These are phyloP conservation scores for Neurospora sp. DNA, from an alignment of 495 filamentous ascomycete genomes.

Conservation along the genomic window DNA sequence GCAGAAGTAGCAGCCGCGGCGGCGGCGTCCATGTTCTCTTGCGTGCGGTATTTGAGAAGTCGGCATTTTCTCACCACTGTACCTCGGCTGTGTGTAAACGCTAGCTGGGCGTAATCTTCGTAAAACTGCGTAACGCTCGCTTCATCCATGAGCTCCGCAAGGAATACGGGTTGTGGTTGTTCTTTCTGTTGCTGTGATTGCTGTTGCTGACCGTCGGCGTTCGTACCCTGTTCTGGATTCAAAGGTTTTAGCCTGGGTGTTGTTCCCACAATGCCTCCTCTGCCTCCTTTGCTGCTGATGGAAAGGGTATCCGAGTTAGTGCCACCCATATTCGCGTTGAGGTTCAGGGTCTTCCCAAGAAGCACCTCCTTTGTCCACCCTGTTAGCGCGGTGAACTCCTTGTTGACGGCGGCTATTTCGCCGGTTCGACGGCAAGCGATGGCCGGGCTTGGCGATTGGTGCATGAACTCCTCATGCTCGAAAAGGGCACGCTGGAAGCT, in stretches of 20 bases:
- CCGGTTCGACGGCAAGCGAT: conserved; percentile 87
- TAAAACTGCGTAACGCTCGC: conserved; percentile 90
- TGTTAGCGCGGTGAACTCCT: conserved; percentile 88
- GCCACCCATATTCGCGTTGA: conserved; percentile 67
- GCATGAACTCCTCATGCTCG: conserved; percentile 87
- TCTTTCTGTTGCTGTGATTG: not conserved
- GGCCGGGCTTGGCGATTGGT: conserved; percentile 75
- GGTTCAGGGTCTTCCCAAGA: conserved; percentile 75
- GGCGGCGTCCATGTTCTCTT: conserved; percentile 47
- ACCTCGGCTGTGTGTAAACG: conserved; percentile 80
- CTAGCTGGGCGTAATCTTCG: conserved; percentile 85
- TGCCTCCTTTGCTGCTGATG: conserved; percentile 18
- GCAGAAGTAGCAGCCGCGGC: conserved; percentile 6
- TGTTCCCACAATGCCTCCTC: conserved; percentile 28
- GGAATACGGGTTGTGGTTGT: conserved; percentile 63
- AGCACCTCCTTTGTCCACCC: conserved; percentile 91
- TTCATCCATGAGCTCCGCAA: conserved; percentile 88
- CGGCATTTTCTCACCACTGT: conserved; percentile 75
- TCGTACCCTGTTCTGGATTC: conserved; percentile 22
- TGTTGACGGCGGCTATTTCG: conserved; percentile 83
- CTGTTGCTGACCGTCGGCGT: conserved; percentile 6
- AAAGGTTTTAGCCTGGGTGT: conserved; percentile 36
- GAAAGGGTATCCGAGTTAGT: conserved; percentile 20
- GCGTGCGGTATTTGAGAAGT: conserved; percentile 80
- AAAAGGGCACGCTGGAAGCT: conserved; percentile 86